Evolutionary conservation across 2,329 filamentous ascomycete species (phyloP), one percentile per base, ranked within the genome.

Genomic region (Penicillium glabrum): DNA sequence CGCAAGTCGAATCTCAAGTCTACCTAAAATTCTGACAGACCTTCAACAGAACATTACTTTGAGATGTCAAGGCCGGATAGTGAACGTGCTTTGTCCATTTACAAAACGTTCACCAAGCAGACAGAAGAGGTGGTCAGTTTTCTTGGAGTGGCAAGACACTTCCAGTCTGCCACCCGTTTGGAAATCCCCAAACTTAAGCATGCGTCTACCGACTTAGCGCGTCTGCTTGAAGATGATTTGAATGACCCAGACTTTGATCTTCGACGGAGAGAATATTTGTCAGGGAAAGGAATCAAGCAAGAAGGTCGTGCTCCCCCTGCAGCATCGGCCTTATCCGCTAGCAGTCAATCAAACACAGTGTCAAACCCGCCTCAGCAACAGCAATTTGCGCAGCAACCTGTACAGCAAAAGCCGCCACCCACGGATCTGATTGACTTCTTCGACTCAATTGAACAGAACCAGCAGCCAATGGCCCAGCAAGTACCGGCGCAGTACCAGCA

Each of bases 101-200:
- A 99, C 77, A 90, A 93, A 71, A 89, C 83, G 16, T 99, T 99
- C 69, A 91, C 91, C 16, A 89, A 86, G 67, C 93, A 96, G 74
- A 99, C 95, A 7, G 93, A 98, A 66, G 86, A 88, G 62, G 93
- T 98, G 1, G 93, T 99, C 16, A 87, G 91, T 67, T 99, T 93
- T 69, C 83, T 99, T 46, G 88, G 88, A 65, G 83, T 93, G 44
- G 95, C 95, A 45, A 86, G 93, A 60, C 89, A 95, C 71, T 95
- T 93, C 71, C 92, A 98, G 76, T 89, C 93, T 70, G 91, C 93
- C 61, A 99, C 95, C 5, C 83, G 93, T 59, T 84, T 99, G 39
- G 91, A 97, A 69, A 96, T 99, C 8, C 95, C 95, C 10, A 97
- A 96, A 78, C 83, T 99, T 64, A 98, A 97, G 78, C 95, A 99